These are phyloP conservation scores for Entomortierella lignicola DNA, from an alignment of 192 early-diverging fungal species.

Conservation along the genomic window DNA sequence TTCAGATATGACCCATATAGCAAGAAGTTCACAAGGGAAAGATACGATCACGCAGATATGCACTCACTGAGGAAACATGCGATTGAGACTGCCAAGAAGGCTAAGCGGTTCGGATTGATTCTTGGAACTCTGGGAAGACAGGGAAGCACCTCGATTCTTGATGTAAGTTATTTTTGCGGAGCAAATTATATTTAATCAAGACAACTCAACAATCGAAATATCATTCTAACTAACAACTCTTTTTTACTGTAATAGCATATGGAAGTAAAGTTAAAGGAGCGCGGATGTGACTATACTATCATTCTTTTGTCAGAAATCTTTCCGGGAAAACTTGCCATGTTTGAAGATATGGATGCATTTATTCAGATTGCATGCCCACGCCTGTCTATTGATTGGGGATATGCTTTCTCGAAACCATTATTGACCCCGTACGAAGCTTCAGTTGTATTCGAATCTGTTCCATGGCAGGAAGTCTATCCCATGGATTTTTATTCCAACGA, in stretches of 20 bases:
- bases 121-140: conserved; percentile 97
- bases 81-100: conserved; percentile 78
- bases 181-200: not conserved
- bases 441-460: conserved; percentile 81
- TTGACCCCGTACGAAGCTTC: conserved; percentile 96
- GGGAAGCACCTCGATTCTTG: conserved; percentile 92
- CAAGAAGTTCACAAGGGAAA: conserved; percentile 91
- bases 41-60: conserved; percentile 96
- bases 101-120: conserved; percentile 89
- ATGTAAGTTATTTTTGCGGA: conserved; percentile 14
- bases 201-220: not conserved
- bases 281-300: conserved; percentile 71
- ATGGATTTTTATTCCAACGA: conserved; percentile 99
- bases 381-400: conserved; percentile 99
- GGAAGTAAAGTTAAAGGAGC: conserved; percentile 71
- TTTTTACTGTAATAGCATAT: conserved; percentile 63
- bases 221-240: not conserved
- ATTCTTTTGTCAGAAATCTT: conserved; percentile 96
- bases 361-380: conserved; percentile 97
- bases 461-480: conserved; percentile 91
- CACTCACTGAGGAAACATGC: conserved; percentile 84
- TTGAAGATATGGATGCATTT: conserved; percentile 87
- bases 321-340: conserved; percentile 90
- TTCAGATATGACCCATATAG: conserved; percentile 97
- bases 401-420: conserved; percentile 91